Base-by-base conservation (phyloP, 495 filamentous ascomycete genomes). In the Evansstolkia leycettana region DNA sequence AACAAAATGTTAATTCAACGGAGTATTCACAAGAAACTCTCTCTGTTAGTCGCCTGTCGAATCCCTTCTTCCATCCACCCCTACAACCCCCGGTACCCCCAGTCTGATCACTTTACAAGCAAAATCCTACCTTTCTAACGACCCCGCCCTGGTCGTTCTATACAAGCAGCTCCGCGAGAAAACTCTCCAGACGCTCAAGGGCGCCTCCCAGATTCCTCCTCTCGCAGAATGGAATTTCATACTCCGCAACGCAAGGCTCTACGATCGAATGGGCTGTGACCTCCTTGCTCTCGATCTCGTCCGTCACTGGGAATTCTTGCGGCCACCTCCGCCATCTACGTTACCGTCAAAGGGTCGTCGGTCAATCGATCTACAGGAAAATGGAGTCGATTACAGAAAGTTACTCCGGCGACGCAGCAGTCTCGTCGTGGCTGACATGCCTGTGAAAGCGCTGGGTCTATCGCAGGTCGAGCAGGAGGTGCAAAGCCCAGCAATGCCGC, bases 211-310 rank as follows among this genome's bases (percentile, higher is more conserved):
- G 52, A 72, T 94, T n/a, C 76, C 79, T 3, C 78, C 82, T 0
- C 67, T 66, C 28, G 78, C 73, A 1, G 90, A 96, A 58, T 94
- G 83, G 80, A 76, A 78, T 17, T 95, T 96, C 46, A 75, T 98
- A 3, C 54, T 94, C 17, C 84, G 92, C 45, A 94, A 82, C 33
- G 89, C 89, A 7, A 67, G 82, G 19, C 64, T 94, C 3, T 94
- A 96, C 46, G 79, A 84, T 51, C 76, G 92, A 0, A 96, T 96
- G 92, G 90, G 90, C 9, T 93, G 90, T 47, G 89, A 94, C 51
- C 47, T 94, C n/a, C 72, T 95, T 1, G 90, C 92, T 8, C 61
- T 98, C 8, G 85, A 93, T 45, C 46, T 62, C 42, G 82, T 87
- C 5, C 73, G 80, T 5, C 86, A 82, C 47, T 95, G 88, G 88